Base-by-base conservation (phyloP, 805 yeast species). In the Starmerella ratchasimensis region DNA sequence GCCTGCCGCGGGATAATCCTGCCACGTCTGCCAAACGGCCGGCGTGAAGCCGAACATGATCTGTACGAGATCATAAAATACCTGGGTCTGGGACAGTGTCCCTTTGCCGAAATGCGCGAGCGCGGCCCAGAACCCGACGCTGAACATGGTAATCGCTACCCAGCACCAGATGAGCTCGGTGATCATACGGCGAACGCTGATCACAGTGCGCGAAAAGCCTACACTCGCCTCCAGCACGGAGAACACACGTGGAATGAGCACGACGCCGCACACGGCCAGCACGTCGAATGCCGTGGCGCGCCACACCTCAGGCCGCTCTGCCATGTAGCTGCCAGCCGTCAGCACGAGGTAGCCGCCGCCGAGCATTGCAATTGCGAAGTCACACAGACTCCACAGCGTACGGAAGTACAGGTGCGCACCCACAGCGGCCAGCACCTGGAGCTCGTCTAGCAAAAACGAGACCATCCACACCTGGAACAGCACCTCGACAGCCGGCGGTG, bases 1-100 rank as follows among this genome's bases (percentile, higher is more conserved):
- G 0, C 76, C 76, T 28, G 69, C 50, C 1, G 55, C 44, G 28
- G 69, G 63, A 46, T 67, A 71, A 36, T 60, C 56, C 26, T 58
- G 54, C 76, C 76, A 71, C 37, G 65, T 67, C 32, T 62, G 60
- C 76, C 76, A 71, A 3, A 71, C 75, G 0, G 74, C 69, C 0
- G 76, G 76, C 1, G 76, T 71, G 50, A 67, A 71, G 0, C 76
- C 76, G 49, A 70, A 71, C 43, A 71, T 62, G 3, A 71, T 58
- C 50, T 69, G 68, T 31, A 70, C 52, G 60, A 70, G 60, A 41
- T 67, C 71, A 48, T 64, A 70, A 11, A 72, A 67, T 17, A 71
- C 70, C 25, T 64, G 60, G 27, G 57, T 52, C 15, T 67, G 57
- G 1, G 61, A 56, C 35, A 63, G 56, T 26, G 62, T 51, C 35